Conservation (phyloP, 2,329 filamentous ascomycete species). For the Rutstroemia sp. region DNA sequence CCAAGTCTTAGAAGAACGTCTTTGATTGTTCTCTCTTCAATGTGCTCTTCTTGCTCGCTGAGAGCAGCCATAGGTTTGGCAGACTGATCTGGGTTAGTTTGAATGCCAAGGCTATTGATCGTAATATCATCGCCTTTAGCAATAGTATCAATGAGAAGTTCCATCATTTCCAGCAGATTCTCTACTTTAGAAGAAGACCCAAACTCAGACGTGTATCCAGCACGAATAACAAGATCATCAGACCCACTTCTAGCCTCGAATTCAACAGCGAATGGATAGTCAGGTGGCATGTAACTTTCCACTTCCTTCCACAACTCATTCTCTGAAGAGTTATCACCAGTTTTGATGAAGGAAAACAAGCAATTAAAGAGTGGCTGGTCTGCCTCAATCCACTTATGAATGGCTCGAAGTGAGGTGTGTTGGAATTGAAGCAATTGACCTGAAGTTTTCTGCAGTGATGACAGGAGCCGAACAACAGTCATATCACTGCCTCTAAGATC, state of each 20-base stretch:
- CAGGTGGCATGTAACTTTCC: neutral
- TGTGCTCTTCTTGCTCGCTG: neutral
- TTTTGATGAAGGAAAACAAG: slow-evolving; percentile 1
- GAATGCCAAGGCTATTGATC: neutral
- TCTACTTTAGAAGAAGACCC: neutral
- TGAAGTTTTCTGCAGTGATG: neutral
- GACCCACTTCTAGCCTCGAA: neutral
- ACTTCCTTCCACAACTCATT: neutral
- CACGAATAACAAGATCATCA: neutral
- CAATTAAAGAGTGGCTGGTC: neutral
- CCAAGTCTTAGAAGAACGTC: neutral
- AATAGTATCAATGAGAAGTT: neutral
- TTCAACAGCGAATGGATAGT: slow-evolving; percentile 3
- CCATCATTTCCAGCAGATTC: neutral
- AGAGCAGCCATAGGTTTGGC: neutral
- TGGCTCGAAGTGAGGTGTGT: neutral
- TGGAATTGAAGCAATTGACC: neutral
- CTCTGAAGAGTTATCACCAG: neutral
- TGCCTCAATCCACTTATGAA: slow-evolving; percentile 2
- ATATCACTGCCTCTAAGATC: neutral
- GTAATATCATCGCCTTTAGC: neutral
- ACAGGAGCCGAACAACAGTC: neutral
- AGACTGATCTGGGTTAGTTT: neutral
- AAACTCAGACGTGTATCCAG: neutral
- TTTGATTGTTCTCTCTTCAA: neutral